Evolutionary conservation across 106 monocot genomes (phyloP), one percentile per base, ranked within the genome.

Genomic region (Cymbidium sinense): DNA sequence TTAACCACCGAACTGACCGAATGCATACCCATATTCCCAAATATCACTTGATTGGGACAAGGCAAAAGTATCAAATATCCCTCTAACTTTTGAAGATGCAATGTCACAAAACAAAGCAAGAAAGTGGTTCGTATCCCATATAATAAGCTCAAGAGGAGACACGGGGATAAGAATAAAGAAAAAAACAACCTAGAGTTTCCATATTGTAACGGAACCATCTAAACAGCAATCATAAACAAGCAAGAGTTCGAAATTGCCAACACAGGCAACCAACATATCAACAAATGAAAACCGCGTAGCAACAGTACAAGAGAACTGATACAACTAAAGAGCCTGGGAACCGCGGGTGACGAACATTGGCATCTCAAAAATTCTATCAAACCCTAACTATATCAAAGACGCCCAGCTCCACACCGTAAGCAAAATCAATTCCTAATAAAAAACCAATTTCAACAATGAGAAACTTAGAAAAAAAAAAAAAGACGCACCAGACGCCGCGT

Each of bases 401-500:
- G 1, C 47, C 41, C 47, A 47, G 13, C 47, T 47, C 2, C 47
- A 47, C 47, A 13, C 47, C 47, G 47, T 15, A 47, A 47, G 15
- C 47, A 47, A 47, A 47, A 47, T 13, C 47, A 47, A 47, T 47
- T 47, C 0, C 47, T 27, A 61, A 61, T 9, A 61, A 7, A 61
- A 61, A 21, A 58, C 27, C 61, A 27, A 27, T n/a, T 61, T n/a
- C 27, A 61, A 61, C 27, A 25, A 5, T 23, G 27, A 61, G 0
- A n/a, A 61, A 61, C 5, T 23, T 8, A 76, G 18, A 44, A 30
- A 78, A n/a, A n/a, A n/a, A n/a, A n/a, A n/a, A 65, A 13, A 19
- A 64, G 35, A 55, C 82, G 70, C 37, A 85, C 88, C 85, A 8
- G 70, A 50, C 10, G 78, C 47, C 20, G 31, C 64, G 13, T 47